phyloP scores from a whole-genome alignment of 2,329 filamentous ascomycete species.

The Trichoderma gracile region DNA sequence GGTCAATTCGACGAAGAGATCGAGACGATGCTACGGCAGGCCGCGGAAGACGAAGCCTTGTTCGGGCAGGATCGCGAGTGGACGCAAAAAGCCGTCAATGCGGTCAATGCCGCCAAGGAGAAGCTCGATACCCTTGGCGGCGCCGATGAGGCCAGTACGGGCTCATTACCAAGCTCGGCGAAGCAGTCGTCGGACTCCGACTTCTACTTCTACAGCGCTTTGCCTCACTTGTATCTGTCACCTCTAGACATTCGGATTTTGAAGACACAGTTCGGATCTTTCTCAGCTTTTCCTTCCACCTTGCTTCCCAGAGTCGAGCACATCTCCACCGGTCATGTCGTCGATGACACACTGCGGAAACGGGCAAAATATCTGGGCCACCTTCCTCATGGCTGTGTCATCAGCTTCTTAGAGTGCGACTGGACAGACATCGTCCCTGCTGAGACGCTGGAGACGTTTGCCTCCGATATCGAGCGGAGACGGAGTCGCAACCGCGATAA shows the following conservation, averaged over 20 bases:
- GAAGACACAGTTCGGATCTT: constrained; percentile 83
- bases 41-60: constrained; percentile 84
- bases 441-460: constrained; percentile 73
- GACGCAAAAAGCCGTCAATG: constrained; percentile 78
- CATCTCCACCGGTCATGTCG: constrained; percentile 81
- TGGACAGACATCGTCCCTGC: constrained; percentile 86
- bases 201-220: constrained; percentile 86
- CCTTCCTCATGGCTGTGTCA: constrained; percentile 85
- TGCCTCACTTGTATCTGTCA: constrained; percentile 86
- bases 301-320: constrained; percentile 86
- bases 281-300: constrained; percentile 78
- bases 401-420: constrained; percentile 89
- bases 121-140: constrained; percentile 56
- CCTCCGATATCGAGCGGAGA: constrained; percentile 72
- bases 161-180: constrained; percentile 27
- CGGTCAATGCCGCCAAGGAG: constrained; percentile 74
- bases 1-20: constrained; percentile 81
- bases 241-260: constrained; percentile 90
- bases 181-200: constrained; percentile 45
- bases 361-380: constrained; percentile 85
- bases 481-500: constrained; percentile 80
- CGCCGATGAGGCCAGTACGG: constrained; percentile 31
- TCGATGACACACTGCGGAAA: constrained; percentile 82
- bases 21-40: constrained; percentile 70
- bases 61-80: constrained; percentile 93